Base-by-base conservation (phyloP, 2,329 filamentous ascomycete genomes). In the Teratosphaeria viscida region DNA sequence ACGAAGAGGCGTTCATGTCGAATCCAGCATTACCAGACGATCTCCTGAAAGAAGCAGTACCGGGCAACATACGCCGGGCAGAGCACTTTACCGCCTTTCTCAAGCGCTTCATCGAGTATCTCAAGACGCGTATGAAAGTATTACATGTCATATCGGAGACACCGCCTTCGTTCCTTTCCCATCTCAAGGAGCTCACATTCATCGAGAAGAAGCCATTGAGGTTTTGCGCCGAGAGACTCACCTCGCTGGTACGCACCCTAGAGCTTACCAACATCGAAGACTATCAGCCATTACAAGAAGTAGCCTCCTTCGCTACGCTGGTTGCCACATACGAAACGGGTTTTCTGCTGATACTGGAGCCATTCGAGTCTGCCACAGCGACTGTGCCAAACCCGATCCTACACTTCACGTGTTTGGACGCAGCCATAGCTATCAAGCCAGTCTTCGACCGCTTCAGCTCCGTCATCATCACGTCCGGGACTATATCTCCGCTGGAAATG, bases 261-360 rank as follows among this genome's bases (percentile, higher is more conserved):
- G 94, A 99, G 73, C 85, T 99, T 60, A 95, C 92, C 35, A 97
- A 95, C 67, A 96, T 99, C 62, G 94, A 99, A 76, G 95, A 99
- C 72, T 99, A 95, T 71, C 92, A 96, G 67, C 89, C 94, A 5
- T 80, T 99, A 0, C 94, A 99, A 77, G 92, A 99, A 76, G 92
- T 99, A 7, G 95, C 95, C 23, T 96, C 91, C 0, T 99, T 99
- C 74, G 94, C 94, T 10, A 99, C 94, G 0, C 81, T 99, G 0
- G 90, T 95, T 26, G 90, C 94, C 37, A 99, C 94, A 0, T 99
- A 99, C 70, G 94, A 99, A 66, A 96, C 91, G 64, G 94, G 94
- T 0, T 99, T 99, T 67, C 79, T 96, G 5, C 82, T 99, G 35
- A 99, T 99, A 55, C 81, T 97, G n/a, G 94, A 99, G 69, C 95